These are phyloP conservation scores for Russula dissimulans DNA, from an alignment of 768 basidiomycete species.

Conservation along the genomic window DNA sequence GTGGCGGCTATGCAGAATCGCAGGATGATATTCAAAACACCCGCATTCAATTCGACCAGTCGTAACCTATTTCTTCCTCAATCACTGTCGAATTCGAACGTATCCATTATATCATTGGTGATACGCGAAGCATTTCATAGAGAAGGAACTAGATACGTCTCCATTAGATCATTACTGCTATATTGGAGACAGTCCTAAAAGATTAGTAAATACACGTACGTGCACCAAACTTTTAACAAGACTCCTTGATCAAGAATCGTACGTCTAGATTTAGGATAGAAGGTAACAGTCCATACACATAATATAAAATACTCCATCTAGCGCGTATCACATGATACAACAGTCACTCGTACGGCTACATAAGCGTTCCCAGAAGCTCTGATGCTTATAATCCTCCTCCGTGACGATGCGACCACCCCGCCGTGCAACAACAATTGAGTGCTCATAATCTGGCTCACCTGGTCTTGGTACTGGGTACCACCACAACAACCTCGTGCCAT, in stretches of 20 bases:
- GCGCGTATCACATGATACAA: conserved; percentile 8
- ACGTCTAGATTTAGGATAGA: neutral
- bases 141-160: neutral
- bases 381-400: conserved; percentile 9
- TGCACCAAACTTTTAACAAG: conserved; percentile 2
- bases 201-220: conserved; percentile 3
- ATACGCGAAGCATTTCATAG: neutral
- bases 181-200: neutral
- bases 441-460: conserved; percentile 25
- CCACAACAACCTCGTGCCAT: conserved; percentile 42
- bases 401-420: conserved; percentile 27
- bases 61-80: neutral
- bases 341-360: conserved; percentile 7
- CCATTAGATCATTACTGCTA: conserved; percentile 1
- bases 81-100: neutral
- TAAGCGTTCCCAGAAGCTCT: conserved; percentile 14
- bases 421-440: conserved; percentile 26
- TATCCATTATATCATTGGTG: neutral
- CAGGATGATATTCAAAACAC: conserved; percentile 46
- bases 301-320: neutral
- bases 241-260: neutral
- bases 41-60: conserved; percentile 26
- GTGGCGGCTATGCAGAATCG: conserved; percentile 57
- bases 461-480: conserved; percentile 27
- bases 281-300: neutral